phyloP scores from a whole-genome alignment of 495 filamentous ascomycete species.

The Trichoderma asperelloides region DNA sequence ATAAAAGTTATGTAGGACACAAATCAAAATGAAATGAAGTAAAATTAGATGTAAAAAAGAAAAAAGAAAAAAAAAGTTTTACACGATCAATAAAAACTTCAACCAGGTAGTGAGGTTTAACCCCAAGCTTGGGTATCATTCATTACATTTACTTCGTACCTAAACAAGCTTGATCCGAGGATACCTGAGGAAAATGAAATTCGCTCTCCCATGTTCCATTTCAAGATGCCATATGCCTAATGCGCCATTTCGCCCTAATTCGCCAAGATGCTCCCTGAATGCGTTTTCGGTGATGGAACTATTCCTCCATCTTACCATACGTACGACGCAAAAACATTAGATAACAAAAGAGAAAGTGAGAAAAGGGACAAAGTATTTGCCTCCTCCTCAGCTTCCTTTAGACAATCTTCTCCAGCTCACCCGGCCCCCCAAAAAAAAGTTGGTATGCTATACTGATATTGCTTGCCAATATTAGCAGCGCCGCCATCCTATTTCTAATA shows the following conservation, averaged over 20 bases:
- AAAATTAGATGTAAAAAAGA: neutral
- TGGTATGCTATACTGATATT: neutral
- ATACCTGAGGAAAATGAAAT: neutral
- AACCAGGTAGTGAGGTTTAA: neutral
- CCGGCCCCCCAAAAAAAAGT: neutral
- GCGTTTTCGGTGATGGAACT: neutral
- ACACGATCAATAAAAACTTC: too few species aligned
- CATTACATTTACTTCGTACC: neutral
- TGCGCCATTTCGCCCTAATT: neutral
- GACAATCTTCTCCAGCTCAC: neutral
- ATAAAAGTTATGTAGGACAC: neutral
- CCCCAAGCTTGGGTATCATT: slow-evolving; percentile 5
- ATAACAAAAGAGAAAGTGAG: neutral
- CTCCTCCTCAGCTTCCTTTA: neutral
- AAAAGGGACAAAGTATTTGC: neutral
- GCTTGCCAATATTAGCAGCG: neutral
- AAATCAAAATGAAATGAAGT: neutral
- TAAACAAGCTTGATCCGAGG: neutral
- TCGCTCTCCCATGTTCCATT: neutral
- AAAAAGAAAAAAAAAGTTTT: neutral
- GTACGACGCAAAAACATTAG: neutral
- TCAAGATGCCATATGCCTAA: neutral
- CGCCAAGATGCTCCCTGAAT: neutral
- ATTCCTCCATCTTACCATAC: neutral
- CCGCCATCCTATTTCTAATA: slow-evolving; percentile 14